Evolutionary conservation across 805 yeast genomes (phyloP), one percentile per base, ranked within the genome.

Genomic region (Wickerhamiella alocasiicola): DNA sequence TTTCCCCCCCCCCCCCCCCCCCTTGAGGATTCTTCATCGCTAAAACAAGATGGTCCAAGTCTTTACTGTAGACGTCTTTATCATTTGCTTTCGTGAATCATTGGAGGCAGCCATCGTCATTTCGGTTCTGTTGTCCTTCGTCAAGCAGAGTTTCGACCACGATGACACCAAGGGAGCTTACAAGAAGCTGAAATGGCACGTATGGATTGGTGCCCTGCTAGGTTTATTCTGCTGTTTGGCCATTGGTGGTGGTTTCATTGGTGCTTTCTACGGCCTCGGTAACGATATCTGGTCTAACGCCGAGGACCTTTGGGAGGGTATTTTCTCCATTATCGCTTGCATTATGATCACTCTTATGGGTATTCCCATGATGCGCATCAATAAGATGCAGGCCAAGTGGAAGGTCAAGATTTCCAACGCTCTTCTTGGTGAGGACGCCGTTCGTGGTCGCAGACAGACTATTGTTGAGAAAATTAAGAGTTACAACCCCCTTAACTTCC

Each of bases 321-420:
- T 83, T 44, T 85, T 88, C 59, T 82, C 93, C 63, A 65, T 88
- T 50, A 76, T 88, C 60, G 98, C 97, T 2, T 74, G 94, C 0
- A 65, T 82, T 35, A 74, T 88, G 74, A 88, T 88, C 56, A 74
- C 95, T 9, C 53, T 80, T 53, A 87, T 88, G 96, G 97, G 98
- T 60, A 72, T 88, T 55, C 94, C 96, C 44, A 82, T 88, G 95
- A 72, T 88, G 56, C 76, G 97, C 64, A 71, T 88, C 61, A 87
- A 87, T 68, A 85, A 87, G 68, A 83, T 87, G 94, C 85, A 84
- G 65, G 88, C 76, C 51, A 88, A 88, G 66, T 88, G 98, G 98
- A 76, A 95, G 68, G 70, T 85, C 50, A 88, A 88, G 66, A 81
- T 88, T 57, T 95, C 96, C 21, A 71, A 66, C 56, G 88, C 95